Percentiles rank a stretch among this genome's conserved stretches.
phyloP scores from a whole-genome alignment of 371 early-diverging fungal genomes.

The Mucor sp. region DNA sequence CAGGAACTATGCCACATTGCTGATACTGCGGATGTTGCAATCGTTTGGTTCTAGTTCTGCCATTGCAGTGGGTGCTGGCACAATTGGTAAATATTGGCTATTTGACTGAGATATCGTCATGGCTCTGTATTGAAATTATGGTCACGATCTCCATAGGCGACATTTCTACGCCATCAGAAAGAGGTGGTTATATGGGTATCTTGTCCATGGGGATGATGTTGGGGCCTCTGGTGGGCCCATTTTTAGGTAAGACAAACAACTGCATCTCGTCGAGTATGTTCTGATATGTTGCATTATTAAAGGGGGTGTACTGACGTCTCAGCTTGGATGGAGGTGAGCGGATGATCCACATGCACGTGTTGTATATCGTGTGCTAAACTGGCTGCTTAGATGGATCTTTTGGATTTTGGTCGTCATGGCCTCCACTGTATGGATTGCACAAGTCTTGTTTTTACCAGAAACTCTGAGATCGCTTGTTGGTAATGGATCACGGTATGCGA shows the following conservation, averaged over 20 bases:
- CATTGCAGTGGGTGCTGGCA: constrained; percentile 47
- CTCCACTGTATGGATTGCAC: constrained; percentile 12
- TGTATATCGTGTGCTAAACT: background rate
- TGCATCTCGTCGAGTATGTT: background rate
- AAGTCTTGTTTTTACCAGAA: constrained; percentile 33
- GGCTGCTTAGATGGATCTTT: constrained; percentile 30
- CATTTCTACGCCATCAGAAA: constrained; percentile 30
- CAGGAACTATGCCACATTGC: constrained; percentile 45
- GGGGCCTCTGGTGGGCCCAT: constrained; percentile 40
- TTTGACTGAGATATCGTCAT: background rate
- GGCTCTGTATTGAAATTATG: constrained; percentile 7
- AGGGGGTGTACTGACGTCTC: constrained; percentile 16
- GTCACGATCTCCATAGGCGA: background rate
- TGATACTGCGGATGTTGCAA: constrained; percentile 61
- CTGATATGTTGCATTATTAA: background rate
- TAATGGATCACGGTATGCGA: constrained; percentile 41
- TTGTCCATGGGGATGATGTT: constrained; percentile 56
- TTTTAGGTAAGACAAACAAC: constrained; percentile 29
- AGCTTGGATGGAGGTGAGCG: constrained; percentile 19
- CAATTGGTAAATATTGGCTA: constrained; percentile 1
- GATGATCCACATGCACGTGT: background rate
- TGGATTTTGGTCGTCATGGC: constrained; percentile 34
- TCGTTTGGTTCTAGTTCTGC: constrained; percentile 65
- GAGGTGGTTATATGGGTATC: constrained; percentile 65
- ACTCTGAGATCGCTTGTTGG: constrained; percentile 55